Base-by-base conservation (phyloP, 371 early-diverging fungal genomes). In the Blakeslea trispora region DNA sequence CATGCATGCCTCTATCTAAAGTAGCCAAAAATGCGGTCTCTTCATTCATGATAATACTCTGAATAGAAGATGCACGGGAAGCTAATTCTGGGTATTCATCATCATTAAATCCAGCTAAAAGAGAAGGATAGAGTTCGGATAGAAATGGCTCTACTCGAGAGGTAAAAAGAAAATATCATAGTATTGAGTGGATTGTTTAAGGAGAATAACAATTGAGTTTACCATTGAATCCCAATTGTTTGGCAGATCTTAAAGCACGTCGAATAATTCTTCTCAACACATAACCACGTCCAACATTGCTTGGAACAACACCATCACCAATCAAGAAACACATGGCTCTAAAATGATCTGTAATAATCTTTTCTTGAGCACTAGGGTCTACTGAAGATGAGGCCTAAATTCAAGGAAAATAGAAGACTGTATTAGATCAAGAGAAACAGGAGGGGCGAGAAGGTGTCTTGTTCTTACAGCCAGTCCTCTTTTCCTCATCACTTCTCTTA, bases 191-290 rank as follows among this genome's bases (percentile, higher is more conserved):
- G 13, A n/a, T 39, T n/a, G 11, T 37, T 21, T n/a, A n/a, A n/a
- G n/a, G n/a, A n/a, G n/a, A n/a, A n/a, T n/a, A n/a, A n/a, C n/a
- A n/a, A n/a, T n/a, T n/a, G n/a, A n/a, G n/a, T n/a, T 45, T 74
- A 81, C 83, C 76, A 50, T 72, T 59, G 9, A 87, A 67, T 1
- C 91, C 90, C 15, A 91, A 57, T 48, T 85, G 86, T 21, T 79
- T 76, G 3, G 88, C 91, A 4, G 89, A 86, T 11, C 91, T 75
- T 41, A 86, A 71, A 0, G 89, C 91, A 24, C 92, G 80, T 23
- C 92, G 81, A 39, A 91, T 86, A 39, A 91, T 88, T 39, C 90
- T 79, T 53, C 92, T 79, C 46, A 91, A 69, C 0, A 91, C 89
- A 67, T 91, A 91, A 0, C 91, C 92, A 45, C 92, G 80, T 5